Evolutionary conservation across 169 alveolate species (phyloP).

Genomic region (Plasmodium gaboni): DNA sequence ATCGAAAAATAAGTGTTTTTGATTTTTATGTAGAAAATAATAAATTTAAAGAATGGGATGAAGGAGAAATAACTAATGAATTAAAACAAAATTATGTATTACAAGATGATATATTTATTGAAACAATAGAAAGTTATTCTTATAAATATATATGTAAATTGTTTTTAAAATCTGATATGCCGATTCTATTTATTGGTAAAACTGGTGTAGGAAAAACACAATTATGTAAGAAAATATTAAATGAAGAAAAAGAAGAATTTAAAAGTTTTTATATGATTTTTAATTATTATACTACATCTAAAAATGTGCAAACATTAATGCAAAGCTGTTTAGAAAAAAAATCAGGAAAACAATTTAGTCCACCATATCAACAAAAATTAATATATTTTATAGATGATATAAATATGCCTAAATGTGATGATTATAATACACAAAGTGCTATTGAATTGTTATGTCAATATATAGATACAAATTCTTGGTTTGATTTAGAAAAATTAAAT

Average conservation of each 20-base stretch:
- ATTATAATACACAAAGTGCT: conserved; percentile 95
- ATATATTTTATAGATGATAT: conserved; percentile 96
- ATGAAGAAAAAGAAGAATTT: conserved; percentile 91
- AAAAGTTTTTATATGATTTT: conserved; percentile 87
- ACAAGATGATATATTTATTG: conserved; percentile 48
- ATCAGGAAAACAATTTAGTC: conserved; percentile 96
- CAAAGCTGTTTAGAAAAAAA: conserved; percentile 93
- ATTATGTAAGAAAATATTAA: conserved; percentile 95
- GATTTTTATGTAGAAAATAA: conserved; percentile 94
- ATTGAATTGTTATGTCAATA: conserved; percentile 94
- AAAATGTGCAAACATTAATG: conserved; percentile 83
- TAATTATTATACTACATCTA: conserved; percentile 80
- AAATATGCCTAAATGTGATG: conserved; percentile 96
- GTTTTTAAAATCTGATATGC: conserved; percentile 52
- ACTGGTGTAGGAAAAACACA: conserved; percentile 89
- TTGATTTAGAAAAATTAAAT: conserved; percentile 92
- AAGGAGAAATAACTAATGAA: conserved; percentile 32
- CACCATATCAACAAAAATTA: conserved; percentile 94
- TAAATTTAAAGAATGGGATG: conserved; percentile 91
- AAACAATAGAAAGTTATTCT: conserved; percentile 58
- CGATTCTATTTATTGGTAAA: conserved; percentile 59
- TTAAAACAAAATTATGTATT: conserved; percentile 8
- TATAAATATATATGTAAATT: conserved; percentile 59
- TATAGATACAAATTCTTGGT: conserved; percentile 94
- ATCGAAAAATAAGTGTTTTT: conserved; percentile 95